These are phyloP conservation scores for Chlorella sp. DNA, from an alignment of 139 green algal genomes.

Conservation along the genomic window DNA sequence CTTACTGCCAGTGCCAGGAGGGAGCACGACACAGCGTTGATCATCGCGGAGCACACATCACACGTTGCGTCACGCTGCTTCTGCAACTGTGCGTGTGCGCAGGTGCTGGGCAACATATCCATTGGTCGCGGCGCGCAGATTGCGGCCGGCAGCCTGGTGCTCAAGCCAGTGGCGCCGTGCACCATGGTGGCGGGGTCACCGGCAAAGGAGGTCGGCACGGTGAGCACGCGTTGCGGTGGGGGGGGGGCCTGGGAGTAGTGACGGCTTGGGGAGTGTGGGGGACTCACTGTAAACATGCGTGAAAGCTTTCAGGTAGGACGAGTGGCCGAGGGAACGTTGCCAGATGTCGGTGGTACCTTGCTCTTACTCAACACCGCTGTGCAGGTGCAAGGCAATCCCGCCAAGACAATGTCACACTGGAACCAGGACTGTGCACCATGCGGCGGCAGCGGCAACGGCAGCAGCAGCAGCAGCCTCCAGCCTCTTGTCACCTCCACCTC, in stretches of 20 bases:
- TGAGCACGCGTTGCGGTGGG: slow-evolving; percentile 32
- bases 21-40: slow-evolving; percentile 51
- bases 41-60: slow-evolving; percentile 5
- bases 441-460: too few relatives aligned
- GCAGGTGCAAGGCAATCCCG: slow-evolving; percentile 47
- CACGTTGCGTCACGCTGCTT: background rate
- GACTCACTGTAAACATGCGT: too few relatives aligned
- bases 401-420: slow-evolving; percentile 35
- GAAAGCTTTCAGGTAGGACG: background rate
- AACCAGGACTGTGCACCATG: background rate
- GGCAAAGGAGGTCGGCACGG: slow-evolving; percentile 70
- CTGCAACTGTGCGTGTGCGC: background rate
- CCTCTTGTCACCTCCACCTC: too few relatives aligned
- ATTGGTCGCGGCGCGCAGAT: slow-evolving; percentile 85
- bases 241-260: background rate
- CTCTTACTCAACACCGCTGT: background rate
- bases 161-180: slow-evolving; percentile 75
- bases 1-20: background rate
- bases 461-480: too few relatives aligned
- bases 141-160: slow-evolving; percentile 78
- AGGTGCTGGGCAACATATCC: slow-evolving; percentile 90
- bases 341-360: background rate
- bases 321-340: background rate
- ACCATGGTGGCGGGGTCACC: slow-evolving; percentile 85
- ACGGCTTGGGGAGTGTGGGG: too few relatives aligned